phyloP scores from a whole-genome alignment of 495 filamentous ascomycete species.

The Tuber calosporum region DNA sequence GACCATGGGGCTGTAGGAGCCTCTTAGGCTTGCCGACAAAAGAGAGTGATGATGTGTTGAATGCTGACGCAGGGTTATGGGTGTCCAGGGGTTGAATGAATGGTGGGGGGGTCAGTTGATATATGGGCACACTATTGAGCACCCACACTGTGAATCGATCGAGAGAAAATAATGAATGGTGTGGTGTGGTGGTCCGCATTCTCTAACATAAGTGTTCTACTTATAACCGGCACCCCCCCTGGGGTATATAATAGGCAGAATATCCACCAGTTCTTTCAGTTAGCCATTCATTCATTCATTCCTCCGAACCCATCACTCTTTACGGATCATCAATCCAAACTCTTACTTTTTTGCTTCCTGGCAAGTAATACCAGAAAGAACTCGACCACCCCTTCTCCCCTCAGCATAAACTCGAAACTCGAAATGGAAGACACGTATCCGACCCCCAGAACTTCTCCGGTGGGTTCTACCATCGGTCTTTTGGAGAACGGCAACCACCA shows the following conservation, averaged over 20 bases:
- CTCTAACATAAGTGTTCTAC: neutral
- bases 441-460: neutral
- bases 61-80: neutral
- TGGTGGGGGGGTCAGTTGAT: neutral
- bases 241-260: neutral
- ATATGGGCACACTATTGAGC: neutral
- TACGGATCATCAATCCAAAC: neutral
- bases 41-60: neutral
- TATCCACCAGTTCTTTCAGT: neutral
- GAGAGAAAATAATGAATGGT: neutral
- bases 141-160: neutral
- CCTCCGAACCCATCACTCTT: neutral
- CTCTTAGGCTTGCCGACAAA: neutral
- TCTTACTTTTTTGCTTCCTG: neutral
- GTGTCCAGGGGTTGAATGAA: no score
- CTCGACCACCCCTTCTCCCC: neutral
- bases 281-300: neutral
- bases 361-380: neutral
- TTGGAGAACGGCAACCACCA: neutral
- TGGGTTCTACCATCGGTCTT: neutral
- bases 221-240: neutral
- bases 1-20: neutral
- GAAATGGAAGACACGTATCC: neutral
- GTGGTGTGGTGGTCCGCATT: neutral
- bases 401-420: neutral